Conservation (phyloP, 352 stramenopile species). For the Thalassiosira delicatula region DNA sequence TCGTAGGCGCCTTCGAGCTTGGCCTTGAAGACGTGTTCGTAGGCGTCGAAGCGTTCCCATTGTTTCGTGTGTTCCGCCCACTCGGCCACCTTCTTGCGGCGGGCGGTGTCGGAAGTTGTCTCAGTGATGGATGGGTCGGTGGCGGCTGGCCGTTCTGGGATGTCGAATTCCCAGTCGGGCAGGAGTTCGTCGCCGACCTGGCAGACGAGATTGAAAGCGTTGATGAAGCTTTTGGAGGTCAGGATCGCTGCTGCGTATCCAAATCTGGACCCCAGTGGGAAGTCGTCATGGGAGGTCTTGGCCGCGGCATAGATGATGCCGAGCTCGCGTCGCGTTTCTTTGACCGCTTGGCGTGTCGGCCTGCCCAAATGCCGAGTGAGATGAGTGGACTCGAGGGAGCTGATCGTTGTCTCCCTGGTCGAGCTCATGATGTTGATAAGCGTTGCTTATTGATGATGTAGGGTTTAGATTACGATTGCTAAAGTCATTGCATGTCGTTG, state of each 20-base stretch:
- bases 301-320: not conserved
- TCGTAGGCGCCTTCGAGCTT: conserved; percentile 1
- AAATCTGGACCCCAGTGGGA: conserved; percentile 4
- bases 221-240: not conserved
- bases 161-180: not conserved
- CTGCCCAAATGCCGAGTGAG: not conserved
- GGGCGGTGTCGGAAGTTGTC: not conserved
- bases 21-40: conserved; percentile 6
- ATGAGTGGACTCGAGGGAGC: not conserved
- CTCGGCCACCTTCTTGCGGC: not conserved
- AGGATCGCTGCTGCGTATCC: not conserved
- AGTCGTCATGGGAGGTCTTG: conserved; percentile 1
- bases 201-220: not conserved
- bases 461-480: too few species aligned
- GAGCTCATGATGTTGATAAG: not conserved
- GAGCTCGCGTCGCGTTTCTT: not conserved
- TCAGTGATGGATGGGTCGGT: not conserved
- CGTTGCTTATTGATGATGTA: not conserved
- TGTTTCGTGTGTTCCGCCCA: not conserved
- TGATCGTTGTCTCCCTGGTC: not conserved
- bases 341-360: not conserved
- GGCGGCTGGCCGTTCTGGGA: not conserved
- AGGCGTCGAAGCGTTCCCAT: conserved; percentile 4
- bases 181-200: not conserved
- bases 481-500: not conserved